phyloP scores from a whole-genome alignment of 192 early-diverging fungal species.

The Coemansia sp. region DNA sequence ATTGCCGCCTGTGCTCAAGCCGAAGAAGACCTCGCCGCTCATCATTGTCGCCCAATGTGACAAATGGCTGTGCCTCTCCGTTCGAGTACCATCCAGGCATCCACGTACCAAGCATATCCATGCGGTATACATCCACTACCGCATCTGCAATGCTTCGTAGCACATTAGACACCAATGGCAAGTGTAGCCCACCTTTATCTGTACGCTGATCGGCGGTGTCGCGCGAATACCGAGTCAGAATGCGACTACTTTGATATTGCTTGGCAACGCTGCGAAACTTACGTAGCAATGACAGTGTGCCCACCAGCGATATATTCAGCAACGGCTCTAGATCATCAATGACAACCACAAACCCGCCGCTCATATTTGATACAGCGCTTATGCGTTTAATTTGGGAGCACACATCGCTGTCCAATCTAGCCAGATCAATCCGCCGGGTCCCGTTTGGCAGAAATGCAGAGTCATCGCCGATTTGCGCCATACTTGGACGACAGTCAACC shows the following conservation, averaged over 20 bases:
- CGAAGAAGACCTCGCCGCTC: slow-evolving; percentile 25
- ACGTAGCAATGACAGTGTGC: slow-evolving; percentile 33
- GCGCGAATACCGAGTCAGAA: slow-evolving; percentile 36
- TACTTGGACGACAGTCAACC: slow-evolving; percentile 21
- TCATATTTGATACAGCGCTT: neutral
- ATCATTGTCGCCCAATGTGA: slow-evolving; percentile 30
- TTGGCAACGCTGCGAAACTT: slow-evolving; percentile 13
- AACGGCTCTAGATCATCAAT: slow-evolving; percentile 40
- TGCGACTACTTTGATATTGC: slow-evolving; percentile 7
- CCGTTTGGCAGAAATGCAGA: neutral
- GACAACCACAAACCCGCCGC: slow-evolving; percentile 4
- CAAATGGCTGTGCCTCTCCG: slow-evolving; percentile 20
- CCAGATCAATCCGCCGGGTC: neutral
- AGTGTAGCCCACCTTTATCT: neutral
- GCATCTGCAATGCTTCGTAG: slow-evolving; percentile 33
- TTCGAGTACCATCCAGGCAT: slow-evolving; percentile 55
- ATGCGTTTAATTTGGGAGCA: neutral
- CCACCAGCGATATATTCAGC: slow-evolving; percentile 19
- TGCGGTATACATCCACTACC: slow-evolving; percentile 30
- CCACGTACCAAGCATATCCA: slow-evolving; percentile 34
- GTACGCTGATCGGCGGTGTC: slow-evolving; percentile 12
- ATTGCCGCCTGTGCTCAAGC: slow-evolving; percentile 42
- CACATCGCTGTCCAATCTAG: neutral
- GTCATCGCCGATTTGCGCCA: neutral
- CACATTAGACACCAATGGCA: neutral